These are phyloP conservation scores for Cryptosporidium muris DNA, from an alignment of 169 alveolate species.

Conservation along the genomic window DNA sequence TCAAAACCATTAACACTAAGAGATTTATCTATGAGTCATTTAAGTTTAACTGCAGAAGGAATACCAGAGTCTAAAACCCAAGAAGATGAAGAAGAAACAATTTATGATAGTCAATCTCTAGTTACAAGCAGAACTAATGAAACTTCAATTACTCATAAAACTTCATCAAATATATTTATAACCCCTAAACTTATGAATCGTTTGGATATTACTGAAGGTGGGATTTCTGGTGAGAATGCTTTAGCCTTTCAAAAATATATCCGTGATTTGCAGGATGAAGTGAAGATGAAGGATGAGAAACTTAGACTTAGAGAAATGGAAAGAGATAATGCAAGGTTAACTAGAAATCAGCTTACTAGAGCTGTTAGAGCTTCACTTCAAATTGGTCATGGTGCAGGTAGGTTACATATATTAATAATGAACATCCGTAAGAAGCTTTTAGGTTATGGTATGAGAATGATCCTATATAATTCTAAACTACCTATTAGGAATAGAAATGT, in stretches of 20 bases:
- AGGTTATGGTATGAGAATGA: slow-evolving; percentile 12
- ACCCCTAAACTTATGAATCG: slow-evolving; percentile 56
- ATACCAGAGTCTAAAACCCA: slow-evolving; percentile 6
- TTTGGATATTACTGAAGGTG: slow-evolving; percentile 45
- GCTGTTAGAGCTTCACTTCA: slow-evolving; percentile 62
- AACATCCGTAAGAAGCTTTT: slow-evolving; percentile 1
- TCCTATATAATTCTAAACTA: slow-evolving; percentile 31
- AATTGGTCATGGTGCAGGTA: slow-evolving; percentile 68
- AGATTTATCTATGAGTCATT: too few species aligned
- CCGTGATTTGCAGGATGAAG: slow-evolving; percentile 63
- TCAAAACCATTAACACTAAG: too few species aligned
- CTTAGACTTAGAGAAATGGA: slow-evolving; percentile 67
- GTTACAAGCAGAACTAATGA: not conserved
- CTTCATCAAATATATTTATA: slow-evolving; percentile 9
- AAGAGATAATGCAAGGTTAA: slow-evolving; percentile 68
- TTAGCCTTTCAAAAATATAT: slow-evolving; percentile 67
- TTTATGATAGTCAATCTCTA: slow-evolving; percentile 4
- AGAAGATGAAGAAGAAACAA: slow-evolving; percentile 16
- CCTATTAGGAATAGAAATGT: slow-evolving; percentile 23
- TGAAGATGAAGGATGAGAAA: slow-evolving; percentile 69
- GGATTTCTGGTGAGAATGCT: slow-evolving; percentile 71
- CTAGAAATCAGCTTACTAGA: slow-evolving; percentile 61
- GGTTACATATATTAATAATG: slow-evolving; percentile 19
- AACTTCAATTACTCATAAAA: not conserved
- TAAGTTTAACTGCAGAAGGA: slow-evolving; percentile 12